These are phyloP conservation scores for Melaleuca alternifolia DNA, from an alignment of 345 rosid species.

Conservation along the genomic window DNA sequence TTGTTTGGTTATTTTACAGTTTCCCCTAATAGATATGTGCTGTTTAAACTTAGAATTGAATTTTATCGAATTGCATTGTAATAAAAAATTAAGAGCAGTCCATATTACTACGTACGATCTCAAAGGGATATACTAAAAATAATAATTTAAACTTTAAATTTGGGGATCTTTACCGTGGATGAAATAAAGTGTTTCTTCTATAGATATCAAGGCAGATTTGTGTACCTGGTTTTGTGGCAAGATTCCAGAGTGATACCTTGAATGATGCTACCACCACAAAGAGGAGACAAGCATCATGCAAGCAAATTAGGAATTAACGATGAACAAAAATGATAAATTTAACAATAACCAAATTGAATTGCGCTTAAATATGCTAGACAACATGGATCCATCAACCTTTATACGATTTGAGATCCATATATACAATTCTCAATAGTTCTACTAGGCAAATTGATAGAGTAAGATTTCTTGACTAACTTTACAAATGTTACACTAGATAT, in stretches of 20 bases:
- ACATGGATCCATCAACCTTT: not conserved
- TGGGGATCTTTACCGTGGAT: not conserved
- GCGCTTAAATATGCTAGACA: not conserved
- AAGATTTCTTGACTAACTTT: not conserved
- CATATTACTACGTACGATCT: not conserved
- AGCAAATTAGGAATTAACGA: not conserved
- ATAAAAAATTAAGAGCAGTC: not conserved
- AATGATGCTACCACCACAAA: not conserved
- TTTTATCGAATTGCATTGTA: fast-evolving
- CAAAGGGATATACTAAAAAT: not conserved
- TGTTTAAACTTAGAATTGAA: no score
- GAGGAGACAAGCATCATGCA: not conserved
- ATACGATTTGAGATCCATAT: not conserved
- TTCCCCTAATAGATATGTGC: no score
- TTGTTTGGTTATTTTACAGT: no score
- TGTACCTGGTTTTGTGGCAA: not conserved
- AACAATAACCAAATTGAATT: not conserved
- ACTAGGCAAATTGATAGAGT: not conserved
- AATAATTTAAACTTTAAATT: not conserved
- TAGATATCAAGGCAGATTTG: not conserved
- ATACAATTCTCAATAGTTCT: not conserved
- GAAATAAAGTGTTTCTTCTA: not conserved
- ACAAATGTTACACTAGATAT: not conserved
- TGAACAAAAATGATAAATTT: not conserved
- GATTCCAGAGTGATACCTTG: not conserved